Evolutionary conservation across 371 early-diverging fungal genomes (phyloP), one percentile per base, ranked within the genome.

Genomic region (Syncephalastrum contaminatum): DNA sequence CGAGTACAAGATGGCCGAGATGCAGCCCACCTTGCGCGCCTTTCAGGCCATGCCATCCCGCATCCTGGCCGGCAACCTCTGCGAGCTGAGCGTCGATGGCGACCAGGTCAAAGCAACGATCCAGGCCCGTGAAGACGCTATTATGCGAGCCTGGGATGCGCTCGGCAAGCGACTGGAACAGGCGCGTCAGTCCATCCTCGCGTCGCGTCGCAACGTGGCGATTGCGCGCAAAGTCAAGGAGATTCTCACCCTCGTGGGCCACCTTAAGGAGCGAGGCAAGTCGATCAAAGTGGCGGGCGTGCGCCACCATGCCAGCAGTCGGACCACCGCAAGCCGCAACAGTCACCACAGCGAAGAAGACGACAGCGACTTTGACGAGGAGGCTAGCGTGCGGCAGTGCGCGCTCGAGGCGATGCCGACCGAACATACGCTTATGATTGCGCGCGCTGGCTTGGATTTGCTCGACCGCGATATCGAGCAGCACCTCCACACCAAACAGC

Each of bases 151-250:
- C 36, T 82, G 80, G 80, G 16, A 59, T 20, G 64, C 60, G 0
- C 54, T 79, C 7, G 64, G 63, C 15, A 52, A 63, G 14, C 69
- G 72, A 20, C 60, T 72, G 20, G 58, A 59, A 1, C 43, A 57
- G 14, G 63, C 66, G 14, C 59, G 62, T 8, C 43, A 21, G 4
- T 51, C 57, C 5, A 36, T 80, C 0, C 67, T 75, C 24, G 59
- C 54, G 0, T 68, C 80, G 1, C 56, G 66, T 13, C 65, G 66
- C 21, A 63, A 54, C 4, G 72, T 70, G 4, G 75, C 73, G 18
- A 70, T 77, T 51, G 72, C 74, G 1, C 65, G 74, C n/a, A 68
- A 73, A 30, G 64, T 75, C 22, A 82, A 82, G 54, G 66, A 72
- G 0, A 77, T 78, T 14, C 43, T 75, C 8, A 60, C 54, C n/a